Conservation (phyloP, 306 rosid genomes). For the Cicer arietinum region DNA sequence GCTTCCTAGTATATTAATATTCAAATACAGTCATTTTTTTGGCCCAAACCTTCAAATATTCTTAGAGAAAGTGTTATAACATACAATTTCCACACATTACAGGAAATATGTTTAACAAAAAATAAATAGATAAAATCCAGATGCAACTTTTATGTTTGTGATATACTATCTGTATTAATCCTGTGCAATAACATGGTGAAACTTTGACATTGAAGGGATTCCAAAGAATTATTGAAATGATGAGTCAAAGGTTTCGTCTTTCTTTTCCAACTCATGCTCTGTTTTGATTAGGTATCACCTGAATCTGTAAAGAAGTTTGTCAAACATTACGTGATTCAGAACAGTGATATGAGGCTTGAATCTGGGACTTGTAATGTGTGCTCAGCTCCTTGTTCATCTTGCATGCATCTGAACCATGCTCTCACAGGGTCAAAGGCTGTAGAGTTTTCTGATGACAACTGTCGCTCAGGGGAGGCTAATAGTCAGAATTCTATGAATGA, state of each 20-base stretch:
- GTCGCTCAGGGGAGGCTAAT: slow-evolving; percentile 56
- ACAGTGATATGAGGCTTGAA: slow-evolving; percentile 65
- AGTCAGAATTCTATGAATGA: slow-evolving; percentile 61
- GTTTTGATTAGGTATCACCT: slow-evolving; percentile 55
- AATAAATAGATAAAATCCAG: slow-evolving; percentile 19
- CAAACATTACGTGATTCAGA: slow-evolving; percentile 52
- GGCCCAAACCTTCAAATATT: neutral
- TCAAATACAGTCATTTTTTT: neutral
- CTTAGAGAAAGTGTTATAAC: slow-evolving; percentile 24
- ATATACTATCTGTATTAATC: slow-evolving; percentile 3
- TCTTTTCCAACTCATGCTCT: slow-evolving; percentile 42
- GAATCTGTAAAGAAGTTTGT: slow-evolving; percentile 51
- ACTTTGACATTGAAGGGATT: slow-evolving; percentile 21
- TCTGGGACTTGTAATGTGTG: slow-evolving; percentile 84
- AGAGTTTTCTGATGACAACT: slow-evolving; percentile 73
- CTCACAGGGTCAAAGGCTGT: slow-evolving; percentile 63
- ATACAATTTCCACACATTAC: slow-evolving; percentile 15
- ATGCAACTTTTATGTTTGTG: slow-evolving; percentile 17
- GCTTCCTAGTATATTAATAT: neutral
- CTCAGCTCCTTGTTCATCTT: slow-evolving; percentile 82
- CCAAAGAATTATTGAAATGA: slow-evolving; percentile 24
- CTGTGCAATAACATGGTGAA: slow-evolving; percentile 16
- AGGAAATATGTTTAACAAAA: slow-evolving; percentile 14
- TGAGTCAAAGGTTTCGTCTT: slow-evolving; percentile 16
- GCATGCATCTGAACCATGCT: slow-evolving; percentile 67